Evolutionary conservation across 257 asterid species (phyloP).

Genomic region (Rehmannia glutinosa): DNA sequence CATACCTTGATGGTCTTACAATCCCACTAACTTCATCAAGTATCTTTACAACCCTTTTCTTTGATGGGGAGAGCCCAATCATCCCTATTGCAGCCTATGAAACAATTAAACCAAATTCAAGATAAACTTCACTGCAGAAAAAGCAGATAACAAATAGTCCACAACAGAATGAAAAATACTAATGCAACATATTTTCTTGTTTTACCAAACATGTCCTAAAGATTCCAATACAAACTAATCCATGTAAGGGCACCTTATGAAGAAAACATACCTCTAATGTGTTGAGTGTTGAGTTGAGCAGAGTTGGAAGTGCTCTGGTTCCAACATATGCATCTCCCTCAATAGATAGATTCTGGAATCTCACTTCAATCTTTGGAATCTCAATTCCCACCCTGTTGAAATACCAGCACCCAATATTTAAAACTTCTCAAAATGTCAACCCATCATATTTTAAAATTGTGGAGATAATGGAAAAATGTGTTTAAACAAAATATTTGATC

Average conservation of each 20-base stretch:
- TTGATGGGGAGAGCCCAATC: constrained; percentile 65
- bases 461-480: no score
- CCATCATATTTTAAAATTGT: no score
- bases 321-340: constrained; percentile 89
- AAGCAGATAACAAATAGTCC: no score
- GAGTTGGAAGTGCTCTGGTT: constrained; percentile 83
- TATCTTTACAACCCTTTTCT: constrained; percentile 58
- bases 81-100: constrained; percentile 48
- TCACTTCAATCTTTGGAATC: constrained; percentile 78
- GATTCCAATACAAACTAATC: not conserved
- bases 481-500: no score
- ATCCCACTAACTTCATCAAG: constrained; percentile 75
- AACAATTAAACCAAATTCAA: constrained; percentile 5
- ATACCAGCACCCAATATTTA: no score
- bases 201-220: not conserved
- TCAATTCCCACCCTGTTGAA: constrained; percentile 71
- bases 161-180: no score
- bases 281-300: constrained; percentile 68
- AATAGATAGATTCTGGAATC: constrained; percentile 59
- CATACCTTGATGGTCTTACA: constrained; percentile 75
- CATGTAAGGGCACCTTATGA: not conserved
- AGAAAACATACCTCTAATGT: constrained; percentile 52
- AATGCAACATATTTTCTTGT: not conserved
- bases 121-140: no score
- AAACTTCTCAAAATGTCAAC: no score